phyloP scores from a whole-genome alignment of 2,329 filamentous ascomycete species.

The Verruconis gallopava region DNA sequence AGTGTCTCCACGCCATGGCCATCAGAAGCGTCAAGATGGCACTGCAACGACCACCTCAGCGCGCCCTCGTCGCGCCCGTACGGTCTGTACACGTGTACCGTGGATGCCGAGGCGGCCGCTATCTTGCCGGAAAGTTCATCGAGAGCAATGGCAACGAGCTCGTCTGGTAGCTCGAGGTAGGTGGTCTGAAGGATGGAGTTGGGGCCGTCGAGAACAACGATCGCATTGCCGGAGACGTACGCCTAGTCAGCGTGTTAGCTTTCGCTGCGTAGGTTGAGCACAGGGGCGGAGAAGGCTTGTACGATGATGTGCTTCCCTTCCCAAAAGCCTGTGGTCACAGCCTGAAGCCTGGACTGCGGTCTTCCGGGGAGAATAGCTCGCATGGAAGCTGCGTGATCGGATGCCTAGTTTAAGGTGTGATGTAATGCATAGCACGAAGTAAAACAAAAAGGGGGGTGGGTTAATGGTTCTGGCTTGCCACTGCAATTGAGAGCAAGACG shows the following conservation, averaged over 20 bases:
- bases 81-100: constrained; percentile 68
- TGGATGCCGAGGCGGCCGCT: constrained; percentile 53
- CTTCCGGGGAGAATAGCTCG: constrained; percentile 67
- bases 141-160: constrained; percentile 64
- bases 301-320: constrained; percentile 60
- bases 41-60: constrained; percentile 57
- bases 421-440: too few species aligned
- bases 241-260: constrained; percentile 48
- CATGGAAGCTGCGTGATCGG: constrained; percentile 33
- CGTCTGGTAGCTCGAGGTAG: constrained; percentile 61
- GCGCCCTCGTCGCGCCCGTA: constrained; percentile 56
- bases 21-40: constrained; percentile 38
- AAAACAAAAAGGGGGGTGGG: too few species aligned
- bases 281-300: constrained; percentile 7
- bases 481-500: too few species aligned
- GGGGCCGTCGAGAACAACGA: constrained; percentile 68
- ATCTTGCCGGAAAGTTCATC: constrained; percentile 79
- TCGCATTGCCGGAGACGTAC: constrained; percentile 80
- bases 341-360: constrained; percentile 65
- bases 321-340: constrained; percentile 62
- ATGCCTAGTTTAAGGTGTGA: too few species aligned
- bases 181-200: constrained; percentile 75
- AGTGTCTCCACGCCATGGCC: constrained; percentile 44
- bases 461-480: too few species aligned
- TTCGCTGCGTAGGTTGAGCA: too few species aligned